These are phyloP conservation scores for Ceratonia siliqua DNA, from an alignment of 306 rosid species.

Conservation along the genomic window DNA sequence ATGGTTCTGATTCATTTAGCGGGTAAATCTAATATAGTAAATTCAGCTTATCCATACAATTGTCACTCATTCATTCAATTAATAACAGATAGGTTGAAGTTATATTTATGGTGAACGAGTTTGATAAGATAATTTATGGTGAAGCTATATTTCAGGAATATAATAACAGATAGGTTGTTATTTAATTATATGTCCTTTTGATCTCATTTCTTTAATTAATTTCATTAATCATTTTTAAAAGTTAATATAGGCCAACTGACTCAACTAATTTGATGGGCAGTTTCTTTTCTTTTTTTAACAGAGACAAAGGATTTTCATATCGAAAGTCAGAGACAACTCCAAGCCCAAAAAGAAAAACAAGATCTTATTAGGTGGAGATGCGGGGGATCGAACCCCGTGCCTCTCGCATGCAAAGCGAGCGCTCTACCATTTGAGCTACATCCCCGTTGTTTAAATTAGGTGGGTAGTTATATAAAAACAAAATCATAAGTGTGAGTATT, in stretches of 20 bases:
- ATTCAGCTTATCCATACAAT: background rate
- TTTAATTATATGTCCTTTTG: background rate
- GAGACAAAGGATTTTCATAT: too few species aligned
- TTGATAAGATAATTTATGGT: background rate
- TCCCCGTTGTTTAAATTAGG: too few species aligned
- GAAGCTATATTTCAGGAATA: background rate
- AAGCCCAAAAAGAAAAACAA: too few species aligned
- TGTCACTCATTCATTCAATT: background rate
- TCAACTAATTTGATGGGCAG: too few species aligned
- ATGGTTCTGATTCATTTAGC: background rate
- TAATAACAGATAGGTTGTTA: too few species aligned
- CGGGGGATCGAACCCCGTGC: constrained; percentile 97
- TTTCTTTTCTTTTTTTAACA: too few species aligned
- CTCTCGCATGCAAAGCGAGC: constrained; percentile 98
- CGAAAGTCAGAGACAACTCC: too few species aligned
- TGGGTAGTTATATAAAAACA: too few species aligned
- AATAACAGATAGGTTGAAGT: background rate
- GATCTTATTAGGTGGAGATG: too few species aligned
- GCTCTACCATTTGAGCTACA: constrained; percentile 98
- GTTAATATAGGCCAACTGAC: too few species aligned
- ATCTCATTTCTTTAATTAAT: background rate
- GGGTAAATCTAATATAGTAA: background rate
- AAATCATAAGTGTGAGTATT: too few species aligned
- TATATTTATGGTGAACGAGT: background rate
- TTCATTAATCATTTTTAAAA: background rate